Base-by-base conservation (phyloP, 805 yeast species). In the Candida succiphila region DNA sequence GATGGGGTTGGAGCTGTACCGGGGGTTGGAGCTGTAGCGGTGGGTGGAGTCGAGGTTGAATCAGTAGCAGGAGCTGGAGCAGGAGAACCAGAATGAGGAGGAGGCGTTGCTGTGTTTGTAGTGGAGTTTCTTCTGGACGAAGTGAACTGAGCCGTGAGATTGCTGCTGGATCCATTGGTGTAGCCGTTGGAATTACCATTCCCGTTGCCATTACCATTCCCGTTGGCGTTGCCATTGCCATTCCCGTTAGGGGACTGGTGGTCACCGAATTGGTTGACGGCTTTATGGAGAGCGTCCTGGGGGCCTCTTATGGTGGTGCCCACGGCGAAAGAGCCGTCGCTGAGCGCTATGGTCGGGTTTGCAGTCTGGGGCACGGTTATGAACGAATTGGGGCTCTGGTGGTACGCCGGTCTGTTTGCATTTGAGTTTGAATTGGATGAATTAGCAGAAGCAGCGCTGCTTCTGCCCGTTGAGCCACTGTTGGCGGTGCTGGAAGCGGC, bases 261-360 rank as follows among this genome's bases (percentile, higher is more conserved):
- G 38, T 51, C n/a, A 35, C 54, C 58, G 24, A 51, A 42, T 30
- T 65, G 51, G 48, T 49, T 44, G 46, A 62, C 39, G 44, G 63
- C 44, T 45, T 54, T 45, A 35, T 49, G 51, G 15, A 51, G 38
- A 23, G 52, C 54, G 28, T 42, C 48, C 22, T 54, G 58, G 19
- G 56, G 58, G 3, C 62, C 52, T 30, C 58, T 60, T 8, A 71
- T 64, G 2, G 81, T 78, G 5, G 86, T 78, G 2, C 87, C 88
- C 54, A 77, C 70, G 2, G 73, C 88, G 54, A 75, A 67, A 2
- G 79, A 68, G 37, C 67, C 68, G 39, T 72, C 70, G 31, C 76
- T 65, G 8, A 80, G 56, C 0, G 87, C 87, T 2, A 83, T 79
- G 3, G 89, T 78, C 15, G 88, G 83, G 5, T 75, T 63, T 1